Conservation (phyloP, 2,329 filamentous ascomycete genomes). For the Aspergillus latus region DNA sequence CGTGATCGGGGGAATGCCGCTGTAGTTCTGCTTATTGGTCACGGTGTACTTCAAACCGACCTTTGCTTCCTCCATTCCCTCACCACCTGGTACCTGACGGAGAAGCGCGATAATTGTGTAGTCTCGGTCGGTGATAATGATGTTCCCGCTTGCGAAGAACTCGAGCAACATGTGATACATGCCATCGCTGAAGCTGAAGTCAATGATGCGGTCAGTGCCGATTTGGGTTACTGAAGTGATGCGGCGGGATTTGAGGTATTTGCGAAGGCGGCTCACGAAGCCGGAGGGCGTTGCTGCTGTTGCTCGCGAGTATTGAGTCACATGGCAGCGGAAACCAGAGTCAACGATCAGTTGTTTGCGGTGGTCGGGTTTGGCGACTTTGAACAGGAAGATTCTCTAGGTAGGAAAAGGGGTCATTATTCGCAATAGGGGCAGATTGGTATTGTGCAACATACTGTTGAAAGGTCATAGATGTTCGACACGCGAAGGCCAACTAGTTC, state of each 20-base stretch:
- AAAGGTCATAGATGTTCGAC: constrained; percentile 93
- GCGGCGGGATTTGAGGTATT: constrained; percentile 81
- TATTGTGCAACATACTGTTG: constrained; percentile 56
- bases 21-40: constrained; percentile 79
- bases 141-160: constrained; percentile 94
- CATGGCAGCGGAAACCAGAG: constrained; percentile 91
- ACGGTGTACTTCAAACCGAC: constrained; percentile 77
- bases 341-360: constrained; percentile 91
- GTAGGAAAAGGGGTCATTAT: not conserved
- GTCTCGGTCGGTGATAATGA: constrained; percentile 84
- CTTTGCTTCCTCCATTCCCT: constrained; percentile 79
- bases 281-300: constrained; percentile 79
- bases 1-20: constrained; percentile 71
- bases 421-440: not conserved
- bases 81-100: constrained; percentile 75
- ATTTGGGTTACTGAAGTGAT: constrained; percentile 80
- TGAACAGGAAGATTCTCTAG: constrained; percentile 86
- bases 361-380: constrained; percentile 85
- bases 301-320: constrained; percentile 85
- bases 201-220: constrained; percentile 89
- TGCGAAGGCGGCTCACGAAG: constrained; percentile 83
- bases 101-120: constrained; percentile 78
- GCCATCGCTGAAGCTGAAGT: constrained; percentile 90
- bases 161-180: constrained; percentile 84
- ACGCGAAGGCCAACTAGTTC: constrained; percentile 76